A percentile compares a stretch with the other conserved stretches of the same genome.
Conservation (phyloP, 2,329 filamentous ascomycete genomes). For the Colletotrichum australisinense region DNA sequence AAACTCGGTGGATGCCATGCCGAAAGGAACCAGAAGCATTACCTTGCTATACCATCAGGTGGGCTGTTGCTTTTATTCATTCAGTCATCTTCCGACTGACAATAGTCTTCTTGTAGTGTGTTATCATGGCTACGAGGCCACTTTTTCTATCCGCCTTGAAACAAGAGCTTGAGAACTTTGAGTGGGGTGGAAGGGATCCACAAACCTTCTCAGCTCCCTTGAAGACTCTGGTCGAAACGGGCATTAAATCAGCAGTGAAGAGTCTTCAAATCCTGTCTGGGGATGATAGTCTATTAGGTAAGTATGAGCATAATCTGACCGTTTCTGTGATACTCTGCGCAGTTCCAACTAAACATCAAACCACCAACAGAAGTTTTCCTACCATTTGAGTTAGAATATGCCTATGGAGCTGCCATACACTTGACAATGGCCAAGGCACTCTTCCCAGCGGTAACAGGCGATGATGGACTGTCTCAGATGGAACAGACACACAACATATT, state of each 20-base stretch:
- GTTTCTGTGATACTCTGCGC: too few species aligned
- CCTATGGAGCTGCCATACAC: constrained; percentile 48
- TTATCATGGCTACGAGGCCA: constrained; percentile 52
- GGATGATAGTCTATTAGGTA: constrained; percentile 46
- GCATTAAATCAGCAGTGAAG: constrained; percentile 54
- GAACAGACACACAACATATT: constrained; percentile 43
- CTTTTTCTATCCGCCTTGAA: constrained; percentile 51
- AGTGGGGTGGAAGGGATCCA: constrained; percentile 42
- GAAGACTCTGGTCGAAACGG: constrained; percentile 49
- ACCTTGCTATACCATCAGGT: constrained; percentile 53
- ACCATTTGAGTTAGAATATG: constrained; percentile 52
- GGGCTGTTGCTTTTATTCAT: not conserved
- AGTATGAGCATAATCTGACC: constrained; percentile 39
- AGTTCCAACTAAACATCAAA: not conserved
- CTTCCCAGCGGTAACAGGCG: constrained; percentile 45
- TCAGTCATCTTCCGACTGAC: not conserved
- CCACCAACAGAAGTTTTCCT: constrained; percentile 47
- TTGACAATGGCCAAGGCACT: constrained; percentile 49
- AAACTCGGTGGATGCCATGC: constrained; percentile 46
- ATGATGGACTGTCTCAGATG: constrained; percentile 40
- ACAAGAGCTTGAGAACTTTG: constrained; percentile 46
- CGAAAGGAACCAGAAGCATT: constrained; percentile 50
- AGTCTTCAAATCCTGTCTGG: constrained; percentile 50
- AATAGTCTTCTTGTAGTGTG: constrained; percentile 42
- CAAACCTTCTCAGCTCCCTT: constrained; percentile 44